These are phyloP conservation scores for Penicillium roqueforti DNA, from an alignment of 495 filamentous ascomycete species.

Conservation along the genomic window DNA sequence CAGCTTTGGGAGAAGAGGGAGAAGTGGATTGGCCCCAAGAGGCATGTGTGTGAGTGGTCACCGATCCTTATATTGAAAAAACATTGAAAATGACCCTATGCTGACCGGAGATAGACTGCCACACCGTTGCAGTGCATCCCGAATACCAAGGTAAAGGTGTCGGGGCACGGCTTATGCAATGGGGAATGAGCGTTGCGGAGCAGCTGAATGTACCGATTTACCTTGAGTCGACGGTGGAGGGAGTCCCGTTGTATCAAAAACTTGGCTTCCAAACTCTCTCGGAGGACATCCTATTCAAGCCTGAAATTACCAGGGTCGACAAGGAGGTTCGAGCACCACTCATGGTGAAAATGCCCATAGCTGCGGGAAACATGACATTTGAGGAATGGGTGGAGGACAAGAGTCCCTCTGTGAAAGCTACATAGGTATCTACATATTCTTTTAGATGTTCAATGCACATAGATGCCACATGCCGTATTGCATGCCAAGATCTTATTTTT, in stretches of 20 bases:
- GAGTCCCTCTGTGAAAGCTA: background rate
- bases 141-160: conserved; percentile 10
- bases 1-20: conserved; percentile 2
- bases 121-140: conserved; percentile 10
- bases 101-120: conserved; percentile 3
- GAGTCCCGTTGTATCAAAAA: conserved; percentile 6
- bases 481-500: background rate
- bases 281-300: conserved; percentile 3
- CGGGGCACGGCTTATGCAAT: conserved; percentile 10
- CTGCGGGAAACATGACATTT: background rate
- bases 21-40: conserved; percentile 1
- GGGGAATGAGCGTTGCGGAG: conserved; percentile 6
- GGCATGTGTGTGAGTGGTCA: conserved; percentile 8
- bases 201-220: conserved; percentile 5
- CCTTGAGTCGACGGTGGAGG: conserved; percentile 8
- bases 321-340: conserved; percentile 8
- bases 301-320: conserved; percentile 4
- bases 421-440: background rate
- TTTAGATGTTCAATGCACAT: background rate
- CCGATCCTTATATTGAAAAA: background rate
- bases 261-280: conserved; percentile 8
- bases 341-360: conserved; percentile 13
- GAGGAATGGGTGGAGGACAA: conserved; percentile 1
- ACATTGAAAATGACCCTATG: background rate
- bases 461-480: background rate